Evolutionary conservation across 176 grass and related monocot genomes (phyloP).

Genomic region (Eremochloa ophiuroides): DNA sequence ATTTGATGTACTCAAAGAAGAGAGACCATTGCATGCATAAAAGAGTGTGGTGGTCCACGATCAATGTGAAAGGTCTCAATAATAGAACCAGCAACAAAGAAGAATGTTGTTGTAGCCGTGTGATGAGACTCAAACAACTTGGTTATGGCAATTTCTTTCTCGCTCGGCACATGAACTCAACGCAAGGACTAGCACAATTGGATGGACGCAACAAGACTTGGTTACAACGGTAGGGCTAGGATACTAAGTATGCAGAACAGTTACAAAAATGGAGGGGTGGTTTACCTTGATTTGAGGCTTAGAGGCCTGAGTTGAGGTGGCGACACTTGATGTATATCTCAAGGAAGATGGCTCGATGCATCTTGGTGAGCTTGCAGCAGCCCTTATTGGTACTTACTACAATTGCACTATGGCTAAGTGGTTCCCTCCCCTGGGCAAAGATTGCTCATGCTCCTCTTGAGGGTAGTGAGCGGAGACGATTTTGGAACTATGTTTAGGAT

Average conservation of each 20-base stretch:
- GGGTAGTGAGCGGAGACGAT: too few relatives aligned
- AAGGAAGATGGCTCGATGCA: too few relatives aligned
- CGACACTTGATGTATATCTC: neutral
- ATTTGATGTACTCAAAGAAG: neutral
- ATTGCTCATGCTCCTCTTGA: too few relatives aligned
- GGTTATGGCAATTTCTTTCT: neutral
- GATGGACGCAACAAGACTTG: neutral
- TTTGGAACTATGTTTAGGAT: too few relatives aligned
- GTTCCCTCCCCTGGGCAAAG: too few relatives aligned
- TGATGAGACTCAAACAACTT: neutral
- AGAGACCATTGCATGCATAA: neutral
- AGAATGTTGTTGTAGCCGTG: neutral
- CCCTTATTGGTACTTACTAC: too few relatives aligned
- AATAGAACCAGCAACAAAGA: neutral
- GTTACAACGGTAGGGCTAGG: neutral
- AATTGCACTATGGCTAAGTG: too few relatives aligned
- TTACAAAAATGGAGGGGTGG: neutral
- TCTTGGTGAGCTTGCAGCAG: too few relatives aligned
- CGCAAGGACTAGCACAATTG: neutral
- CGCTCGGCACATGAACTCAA: neutral
- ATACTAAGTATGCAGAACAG: neutral
- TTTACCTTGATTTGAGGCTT: neutral
- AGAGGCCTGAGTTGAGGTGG: neutral
- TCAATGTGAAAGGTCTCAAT: neutral
- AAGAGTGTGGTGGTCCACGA: neutral